phyloP scores from a whole-genome alignment of 2,329 filamentous ascomycete species.

The Microsporum canis region DNA sequence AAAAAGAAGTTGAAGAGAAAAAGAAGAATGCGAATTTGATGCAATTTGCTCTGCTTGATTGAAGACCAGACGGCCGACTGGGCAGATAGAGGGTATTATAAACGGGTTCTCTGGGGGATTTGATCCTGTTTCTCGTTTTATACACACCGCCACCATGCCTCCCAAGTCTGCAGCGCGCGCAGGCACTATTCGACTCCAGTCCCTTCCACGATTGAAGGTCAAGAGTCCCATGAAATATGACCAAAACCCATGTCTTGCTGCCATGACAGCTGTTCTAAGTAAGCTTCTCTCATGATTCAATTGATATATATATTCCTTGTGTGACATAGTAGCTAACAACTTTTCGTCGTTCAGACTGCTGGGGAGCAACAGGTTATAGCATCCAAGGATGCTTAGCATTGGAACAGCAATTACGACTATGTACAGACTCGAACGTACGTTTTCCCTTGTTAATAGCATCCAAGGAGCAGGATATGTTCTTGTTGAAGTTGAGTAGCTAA shows the following conservation, averaged over 20 bases:
- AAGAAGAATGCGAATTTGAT: neutral
- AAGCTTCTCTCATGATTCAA: conserved; percentile 16
- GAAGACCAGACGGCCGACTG: neutral
- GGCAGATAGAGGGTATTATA: neutral
- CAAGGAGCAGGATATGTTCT: neutral
- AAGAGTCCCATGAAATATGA: conserved; percentile 49
- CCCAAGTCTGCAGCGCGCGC: conserved; percentile 35
- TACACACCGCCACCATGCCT: conserved; percentile 26
- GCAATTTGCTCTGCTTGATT: neutral
- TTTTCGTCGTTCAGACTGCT: conserved; percentile 29
- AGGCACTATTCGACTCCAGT: conserved; percentile 37
- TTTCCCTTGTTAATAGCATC: neutral
- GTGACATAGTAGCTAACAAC: neutral
- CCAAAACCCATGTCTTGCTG: conserved; percentile 51
- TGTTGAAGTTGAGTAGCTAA: neutral
- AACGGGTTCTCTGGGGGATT: neutral
- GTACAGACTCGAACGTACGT: conserved; percentile 70
- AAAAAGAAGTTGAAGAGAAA: neutral
- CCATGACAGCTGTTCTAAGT: conserved; percentile 59
- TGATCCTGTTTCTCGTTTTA: neutral
- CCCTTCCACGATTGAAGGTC: conserved; percentile 47
- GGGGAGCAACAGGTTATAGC: conserved; percentile 37
- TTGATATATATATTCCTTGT: neutral
- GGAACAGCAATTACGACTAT: conserved; percentile 50
- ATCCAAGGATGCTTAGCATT: conserved; percentile 49